A percentile compares a stretch with the other conserved stretches of the same genome.
Evolutionary conservation across 2,329 filamentous ascomycete genomes (phyloP).

Genomic region (Mariannaea elegans): DNA sequence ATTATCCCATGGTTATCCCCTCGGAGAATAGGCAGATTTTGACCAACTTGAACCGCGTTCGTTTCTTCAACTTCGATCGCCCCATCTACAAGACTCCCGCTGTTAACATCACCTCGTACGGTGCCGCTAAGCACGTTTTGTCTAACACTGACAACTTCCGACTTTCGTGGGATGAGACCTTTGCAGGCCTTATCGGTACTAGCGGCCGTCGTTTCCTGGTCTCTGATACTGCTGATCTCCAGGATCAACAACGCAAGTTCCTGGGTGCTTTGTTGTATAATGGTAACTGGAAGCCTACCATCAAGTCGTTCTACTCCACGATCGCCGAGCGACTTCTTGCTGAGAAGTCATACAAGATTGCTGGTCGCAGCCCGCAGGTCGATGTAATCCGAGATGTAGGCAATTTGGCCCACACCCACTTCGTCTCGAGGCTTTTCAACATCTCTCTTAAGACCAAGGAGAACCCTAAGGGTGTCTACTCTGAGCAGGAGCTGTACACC

Average conservation of each 20-base stretch:
- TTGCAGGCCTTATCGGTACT: conserved; percentile 68
- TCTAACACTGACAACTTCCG: conserved; percentile 69
- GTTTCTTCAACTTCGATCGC: conserved; percentile 74
- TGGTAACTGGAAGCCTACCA: conserved; percentile 67
- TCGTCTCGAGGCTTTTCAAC: conserved; percentile 69
- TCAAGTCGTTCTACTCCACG: conserved; percentile 73
- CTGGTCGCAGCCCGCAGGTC: conserved; percentile 62
- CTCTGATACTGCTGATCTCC: conserved; percentile 57
- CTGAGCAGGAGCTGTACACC: conserved; percentile 65
- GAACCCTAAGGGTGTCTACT: conserved; percentile 66
- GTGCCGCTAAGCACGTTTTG: conserved; percentile 69
- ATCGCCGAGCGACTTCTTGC: conserved; percentile 69
- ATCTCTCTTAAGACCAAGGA: conserved; percentile 72
- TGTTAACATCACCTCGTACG: conserved; percentile 68
- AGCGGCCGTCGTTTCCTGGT: conserved; percentile 66
- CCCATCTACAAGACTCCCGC: conserved; percentile 61
- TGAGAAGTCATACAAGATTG: conserved; percentile 71
- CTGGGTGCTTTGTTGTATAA: conserved; percentile 68
- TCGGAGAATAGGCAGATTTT: conserved; percentile 77
- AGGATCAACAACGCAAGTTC: conserved; percentile 60
- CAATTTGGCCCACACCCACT: conserved; percentile 72
- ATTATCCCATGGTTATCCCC: conserved; percentile 78
- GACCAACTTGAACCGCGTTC: conserved; percentile 70
- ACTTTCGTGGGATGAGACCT: conserved; percentile 69
- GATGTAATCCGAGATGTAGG: conserved; percentile 77